phyloP scores from a whole-genome alignment of 345 rosid species.

The Moricandia arvensis region DNA sequence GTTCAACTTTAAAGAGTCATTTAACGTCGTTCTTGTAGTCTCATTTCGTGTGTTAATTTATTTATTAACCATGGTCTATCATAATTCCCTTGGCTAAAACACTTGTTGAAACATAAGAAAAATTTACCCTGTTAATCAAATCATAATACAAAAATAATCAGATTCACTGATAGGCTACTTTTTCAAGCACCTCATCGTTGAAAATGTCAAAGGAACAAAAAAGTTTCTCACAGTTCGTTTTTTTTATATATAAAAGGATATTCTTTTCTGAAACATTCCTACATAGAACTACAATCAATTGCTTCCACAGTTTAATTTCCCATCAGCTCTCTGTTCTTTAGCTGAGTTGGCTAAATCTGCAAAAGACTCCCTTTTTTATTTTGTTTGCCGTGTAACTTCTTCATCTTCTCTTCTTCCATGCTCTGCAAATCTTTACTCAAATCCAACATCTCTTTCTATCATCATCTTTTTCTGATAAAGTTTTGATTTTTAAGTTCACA shows the following conservation, averaged over 20 bases:
- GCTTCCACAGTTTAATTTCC: conserved; percentile 4
- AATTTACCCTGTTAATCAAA: not conserved
- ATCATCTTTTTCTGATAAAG: conserved; percentile 7
- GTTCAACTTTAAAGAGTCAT: too few relatives aligned
- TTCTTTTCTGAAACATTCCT: not conserved
- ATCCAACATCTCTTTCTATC: conserved; percentile 8
- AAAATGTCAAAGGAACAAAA: conserved; percentile 3
- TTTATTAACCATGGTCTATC: not conserved
- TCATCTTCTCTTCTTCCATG: conserved; percentile 14
- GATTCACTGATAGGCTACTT: conserved; percentile 1
- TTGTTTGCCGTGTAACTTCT: conserved; percentile 35
- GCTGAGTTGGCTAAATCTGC: conserved; percentile 25
- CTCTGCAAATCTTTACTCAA: not conserved
- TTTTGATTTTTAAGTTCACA: conserved; percentile 10
- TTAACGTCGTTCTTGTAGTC: not conserved
- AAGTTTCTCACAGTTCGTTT: not conserved
- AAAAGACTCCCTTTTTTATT: conserved; percentile 9
- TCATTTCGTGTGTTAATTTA: not conserved
- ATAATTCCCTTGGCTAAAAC: too few relatives aligned
- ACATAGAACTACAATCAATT: not conserved
- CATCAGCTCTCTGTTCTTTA: not conserved
- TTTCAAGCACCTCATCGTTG: conserved; percentile 11
- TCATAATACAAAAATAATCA: not conserved
- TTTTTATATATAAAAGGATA: too few relatives aligned
- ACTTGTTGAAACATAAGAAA: too few relatives aligned